A percentile compares a stretch with the other conserved stretches of the same genome.
Conservation (phyloP, 2,329 filamentous ascomycete species). For the Apiospora hydei region DNA sequence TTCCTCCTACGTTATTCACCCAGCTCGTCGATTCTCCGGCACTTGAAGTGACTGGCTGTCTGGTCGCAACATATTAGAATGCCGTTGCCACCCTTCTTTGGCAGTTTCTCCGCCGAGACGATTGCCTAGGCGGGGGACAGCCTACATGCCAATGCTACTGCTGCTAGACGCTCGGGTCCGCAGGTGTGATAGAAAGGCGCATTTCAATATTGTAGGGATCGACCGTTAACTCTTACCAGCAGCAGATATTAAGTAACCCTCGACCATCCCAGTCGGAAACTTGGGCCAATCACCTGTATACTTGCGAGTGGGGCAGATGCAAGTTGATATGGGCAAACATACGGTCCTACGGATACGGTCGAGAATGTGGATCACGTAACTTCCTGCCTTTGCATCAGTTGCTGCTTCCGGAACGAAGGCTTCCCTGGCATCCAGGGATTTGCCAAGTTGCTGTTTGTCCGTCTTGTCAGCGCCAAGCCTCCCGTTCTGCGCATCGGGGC, state of each 20-base stretch:
- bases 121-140: background rate
- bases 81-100: background rate
- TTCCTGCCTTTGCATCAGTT: conserved; percentile 8
- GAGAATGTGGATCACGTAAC: conserved; percentile 18
- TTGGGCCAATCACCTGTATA: conserved; percentile 6
- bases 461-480: conserved; percentile 1
- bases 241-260: conserved; percentile 14
- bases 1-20: background rate
- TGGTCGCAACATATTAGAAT: background rate
- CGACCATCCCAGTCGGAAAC: background rate
- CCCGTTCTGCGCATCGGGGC: background rate
- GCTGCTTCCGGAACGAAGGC: background rate
- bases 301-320: conserved; percentile 8
- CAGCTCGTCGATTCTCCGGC: background rate
- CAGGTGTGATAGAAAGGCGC: conserved; percentile 5
- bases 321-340: background rate
- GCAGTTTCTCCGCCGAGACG: background rate
- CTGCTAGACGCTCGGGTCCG: conserved; percentile 2
- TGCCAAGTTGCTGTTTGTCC: background rate
- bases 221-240: background rate
- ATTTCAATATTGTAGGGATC: conserved; percentile 12
- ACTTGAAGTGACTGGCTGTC: background rate
- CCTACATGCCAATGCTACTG: background rate
- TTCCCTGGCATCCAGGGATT: background rate
- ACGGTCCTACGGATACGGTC: conserved; percentile 11